Evolutionary conservation across 1,139 yeast genomes (phyloP).

Genomic region (Nakaseomyces kungkrabaensis): DNA sequence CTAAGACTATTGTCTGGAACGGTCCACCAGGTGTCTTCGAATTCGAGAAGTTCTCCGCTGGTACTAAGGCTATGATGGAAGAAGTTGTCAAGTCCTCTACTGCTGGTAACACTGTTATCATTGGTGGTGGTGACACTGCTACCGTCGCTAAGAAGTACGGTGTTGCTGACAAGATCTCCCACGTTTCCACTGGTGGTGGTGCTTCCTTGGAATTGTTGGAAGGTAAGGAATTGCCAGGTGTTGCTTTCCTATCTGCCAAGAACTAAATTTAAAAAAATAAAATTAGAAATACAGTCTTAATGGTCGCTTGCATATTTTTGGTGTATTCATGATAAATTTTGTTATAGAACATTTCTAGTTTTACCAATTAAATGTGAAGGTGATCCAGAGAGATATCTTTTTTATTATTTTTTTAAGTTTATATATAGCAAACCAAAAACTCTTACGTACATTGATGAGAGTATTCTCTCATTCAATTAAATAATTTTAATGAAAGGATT

Average conservation of each 20-base stretch:
- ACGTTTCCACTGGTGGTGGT: conserved; percentile 99
- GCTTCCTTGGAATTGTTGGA: conserved; percentile 95
- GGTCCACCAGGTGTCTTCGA: conserved; percentile 99
- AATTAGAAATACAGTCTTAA: neutral
- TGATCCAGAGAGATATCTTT: neutral
- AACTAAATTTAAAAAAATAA: conserved; percentile 19
- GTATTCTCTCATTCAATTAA: neutral
- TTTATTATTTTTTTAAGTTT: neutral
- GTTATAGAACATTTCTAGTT: neutral
- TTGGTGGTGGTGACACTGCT: conserved; percentile 99
- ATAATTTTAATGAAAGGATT: conserved; percentile 2
- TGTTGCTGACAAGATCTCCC: conserved; percentile 87
- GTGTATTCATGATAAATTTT: neutral
- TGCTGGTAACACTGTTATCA: conserved; percentile 86
- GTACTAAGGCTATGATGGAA: conserved; percentile 82
- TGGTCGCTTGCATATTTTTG: neutral
- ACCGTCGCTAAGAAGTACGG: conserved; percentile 97
- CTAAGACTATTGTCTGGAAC: conserved; percentile 97
- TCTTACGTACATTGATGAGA: conserved; percentile 1
- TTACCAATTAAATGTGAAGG: neutral
- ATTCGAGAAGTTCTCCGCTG: conserved; percentile 78
- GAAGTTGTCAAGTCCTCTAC: conserved; percentile 79
- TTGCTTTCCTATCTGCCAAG: conserved; percentile 74
- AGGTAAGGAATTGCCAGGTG: conserved; percentile 98
- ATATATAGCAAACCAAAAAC: neutral